Conservation (phyloP, 2,329 filamentous ascomycete genomes). For the Clarireedia monteithiana region DNA sequence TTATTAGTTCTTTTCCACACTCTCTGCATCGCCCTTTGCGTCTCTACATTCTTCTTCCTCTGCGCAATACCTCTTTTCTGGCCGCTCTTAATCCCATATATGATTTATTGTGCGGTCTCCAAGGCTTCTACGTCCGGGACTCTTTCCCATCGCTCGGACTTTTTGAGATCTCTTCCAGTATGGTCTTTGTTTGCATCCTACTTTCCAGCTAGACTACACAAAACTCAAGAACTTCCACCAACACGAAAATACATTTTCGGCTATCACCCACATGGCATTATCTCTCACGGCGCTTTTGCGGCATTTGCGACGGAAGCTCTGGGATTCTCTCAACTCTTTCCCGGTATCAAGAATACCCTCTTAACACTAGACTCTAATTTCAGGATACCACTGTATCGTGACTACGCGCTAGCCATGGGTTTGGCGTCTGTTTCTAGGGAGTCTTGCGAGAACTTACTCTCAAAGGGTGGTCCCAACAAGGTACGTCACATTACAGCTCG, state of each 20-base stretch:
- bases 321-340: slow-evolving; percentile 80
- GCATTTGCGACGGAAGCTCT: slow-evolving; percentile 87
- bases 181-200: slow-evolving; percentile 91
- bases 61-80: slow-evolving; percentile 89
- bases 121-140: slow-evolving; percentile 68
- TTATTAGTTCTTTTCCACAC: slow-evolving; percentile 70
- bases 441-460: slow-evolving; percentile 82
- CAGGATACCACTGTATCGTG: slow-evolving; percentile 83
- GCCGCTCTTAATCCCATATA: slow-evolving; percentile 69
- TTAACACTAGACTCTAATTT: slow-evolving; percentile 96
- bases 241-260: slow-evolving; percentile 93
- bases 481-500: slow-evolving; percentile 14
- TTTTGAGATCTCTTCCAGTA: slow-evolving; percentile 62
- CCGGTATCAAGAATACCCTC: slow-evolving; percentile 88
- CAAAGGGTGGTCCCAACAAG: slow-evolving; percentile 65
- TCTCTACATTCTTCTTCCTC: slow-evolving; percentile 81
- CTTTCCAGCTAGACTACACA: slow-evolving; percentile 83
- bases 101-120: slow-evolving; percentile 77
- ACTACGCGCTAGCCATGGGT: slow-evolving; percentile 87
- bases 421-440: slow-evolving; percentile 84
- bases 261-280: slow-evolving; percentile 96
- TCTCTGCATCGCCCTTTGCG: slow-evolving; percentile 58
- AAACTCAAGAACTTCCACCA: slow-evolving; percentile 69
- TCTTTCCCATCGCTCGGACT: slow-evolving; percentile 65
- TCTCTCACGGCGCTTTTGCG: slow-evolving; percentile 90